These are phyloP conservation scores for Candida suzukii DNA, from an alignment of 805 yeast species.

Conservation along the genomic window DNA sequence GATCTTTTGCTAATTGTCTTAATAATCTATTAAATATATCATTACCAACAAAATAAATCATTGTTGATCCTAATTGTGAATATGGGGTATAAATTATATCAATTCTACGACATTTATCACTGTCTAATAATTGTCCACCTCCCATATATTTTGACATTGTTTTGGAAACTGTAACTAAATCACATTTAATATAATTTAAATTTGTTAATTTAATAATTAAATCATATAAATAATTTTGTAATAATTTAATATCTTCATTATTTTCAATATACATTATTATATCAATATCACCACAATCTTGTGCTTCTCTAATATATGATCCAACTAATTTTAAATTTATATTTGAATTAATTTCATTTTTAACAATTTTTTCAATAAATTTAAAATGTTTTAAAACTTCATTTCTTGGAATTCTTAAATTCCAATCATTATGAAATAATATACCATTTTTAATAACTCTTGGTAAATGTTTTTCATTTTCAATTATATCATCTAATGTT, in stretches of 20 bases:
- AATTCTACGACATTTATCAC: conserved; percentile 39
- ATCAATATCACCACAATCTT: conserved; percentile 46
- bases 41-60: conserved; percentile 50
- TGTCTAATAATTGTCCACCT: conserved; percentile 25
- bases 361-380: conserved; percentile 19
- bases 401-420: conserved; percentile 33
- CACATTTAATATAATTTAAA: conserved; percentile 15
- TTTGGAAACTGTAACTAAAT: conserved; percentile 10
- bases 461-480: conserved; percentile 14
- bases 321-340: conserved; percentile 33
- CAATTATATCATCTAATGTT: conserved; percentile 28
- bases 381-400: conserved; percentile 36
- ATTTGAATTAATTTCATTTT: background rate
- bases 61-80: conserved; percentile 36
- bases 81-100: conserved; percentile 44
- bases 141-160: conserved; percentile 26
- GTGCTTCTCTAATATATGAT: conserved; percentile 43
- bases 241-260: conserved; percentile 15
- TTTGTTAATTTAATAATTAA: conserved; percentile 9
- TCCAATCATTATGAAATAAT: conserved; percentile 41
- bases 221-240: conserved; percentile 9
- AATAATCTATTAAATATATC: conserved; percentile 42
- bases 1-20: conserved; percentile 33
- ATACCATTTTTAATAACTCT: conserved; percentile 31
- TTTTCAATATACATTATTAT: conserved; percentile 34